phyloP scores from a whole-genome alignment of 2,329 filamentous ascomycete genomes.

The Aureobasidium sp. region DNA sequence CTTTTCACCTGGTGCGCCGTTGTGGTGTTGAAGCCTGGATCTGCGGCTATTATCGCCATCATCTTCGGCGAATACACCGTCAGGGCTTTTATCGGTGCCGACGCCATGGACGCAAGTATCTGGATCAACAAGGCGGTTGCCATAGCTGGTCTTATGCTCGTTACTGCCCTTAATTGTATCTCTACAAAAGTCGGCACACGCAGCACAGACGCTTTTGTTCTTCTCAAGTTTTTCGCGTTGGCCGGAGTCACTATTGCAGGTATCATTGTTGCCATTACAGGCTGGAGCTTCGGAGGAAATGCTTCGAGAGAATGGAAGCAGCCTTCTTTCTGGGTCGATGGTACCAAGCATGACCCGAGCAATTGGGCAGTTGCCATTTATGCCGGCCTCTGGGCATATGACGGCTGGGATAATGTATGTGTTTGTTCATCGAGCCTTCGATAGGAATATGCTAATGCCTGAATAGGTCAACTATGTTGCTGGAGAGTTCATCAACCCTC shows the following conservation, averaged over 20 bases:
- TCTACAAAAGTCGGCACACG: conserved; percentile 83
- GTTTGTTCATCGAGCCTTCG: neutral
- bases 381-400: conserved; percentile 93
- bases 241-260: conserved; percentile 81
- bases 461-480: conserved; percentile 89
- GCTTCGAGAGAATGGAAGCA: conserved; percentile 82
- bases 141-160: conserved; percentile 63
- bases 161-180: conserved; percentile 82
- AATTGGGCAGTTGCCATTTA: conserved; percentile 93
- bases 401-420: conserved; percentile 96
- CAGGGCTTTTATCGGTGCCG: conserved; percentile 76
- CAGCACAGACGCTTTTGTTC: conserved; percentile 89
- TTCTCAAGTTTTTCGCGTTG: conserved; percentile 89
- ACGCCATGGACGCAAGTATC: conserved; percentile 68
- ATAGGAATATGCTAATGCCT: neutral
- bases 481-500: conserved; percentile 89
- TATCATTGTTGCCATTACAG: conserved; percentile 81
- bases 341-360: conserved; percentile 70
- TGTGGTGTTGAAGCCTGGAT: conserved; percentile 86
- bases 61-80: conserved; percentile 99
- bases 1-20: conserved; percentile 96
- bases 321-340: conserved; percentile 72
- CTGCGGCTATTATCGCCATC: conserved; percentile 88
- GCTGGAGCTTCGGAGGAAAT: conserved; percentile 67
- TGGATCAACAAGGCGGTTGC: conserved; percentile 92